These are phyloP conservation scores for Aspergillus calidoustus DNA, from an alignment of 2,329 filamentous ascomycete genomes.

Conservation along the genomic window DNA sequence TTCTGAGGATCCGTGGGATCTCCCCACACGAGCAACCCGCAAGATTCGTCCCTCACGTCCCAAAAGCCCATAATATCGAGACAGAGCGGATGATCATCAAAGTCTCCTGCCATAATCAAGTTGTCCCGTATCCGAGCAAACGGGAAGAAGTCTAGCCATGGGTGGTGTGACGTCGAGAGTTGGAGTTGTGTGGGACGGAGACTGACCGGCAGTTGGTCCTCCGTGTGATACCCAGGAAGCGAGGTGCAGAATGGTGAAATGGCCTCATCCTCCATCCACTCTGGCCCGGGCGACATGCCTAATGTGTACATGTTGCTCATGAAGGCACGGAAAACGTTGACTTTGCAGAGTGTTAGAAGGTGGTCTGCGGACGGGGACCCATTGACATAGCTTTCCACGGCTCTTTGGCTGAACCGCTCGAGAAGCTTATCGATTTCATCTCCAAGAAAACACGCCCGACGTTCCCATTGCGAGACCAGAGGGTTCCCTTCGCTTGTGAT, in stretches of 20 bases:
- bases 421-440: constrained; percentile 20
- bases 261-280: constrained; percentile 34
- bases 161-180: constrained; percentile 45
- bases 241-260: constrained; percentile 32
- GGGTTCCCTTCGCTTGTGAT: not conserved
- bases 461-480: not conserved
- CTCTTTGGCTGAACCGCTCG: constrained; percentile 26
- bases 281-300: constrained; percentile 24
- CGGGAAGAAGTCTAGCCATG: constrained; percentile 42
- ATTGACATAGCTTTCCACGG: constrained; percentile 31
- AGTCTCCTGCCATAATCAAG: constrained; percentile 36
- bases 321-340: constrained; percentile 44
- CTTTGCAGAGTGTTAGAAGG: constrained; percentile 39
- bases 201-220: constrained; percentile 27
- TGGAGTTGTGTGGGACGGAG: constrained; percentile 48
- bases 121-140: constrained; percentile 48
- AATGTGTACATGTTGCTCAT: constrained; percentile 33
- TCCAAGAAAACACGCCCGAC: constrained; percentile 7
- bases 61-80: constrained; percentile 43
- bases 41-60: constrained; percentile 24
- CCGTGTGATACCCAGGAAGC: constrained; percentile 14
- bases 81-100: constrained; percentile 33
- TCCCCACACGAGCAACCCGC: constrained; percentile 54
- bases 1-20: constrained; percentile 49
- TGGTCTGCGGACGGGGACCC: constrained; percentile 37